Percentiles rank a stretch among this genome's conserved stretches.
phyloP scores from a whole-genome alignment of 2,329 filamentous ascomycete genomes.

The Neurospora crassa region DNA sequence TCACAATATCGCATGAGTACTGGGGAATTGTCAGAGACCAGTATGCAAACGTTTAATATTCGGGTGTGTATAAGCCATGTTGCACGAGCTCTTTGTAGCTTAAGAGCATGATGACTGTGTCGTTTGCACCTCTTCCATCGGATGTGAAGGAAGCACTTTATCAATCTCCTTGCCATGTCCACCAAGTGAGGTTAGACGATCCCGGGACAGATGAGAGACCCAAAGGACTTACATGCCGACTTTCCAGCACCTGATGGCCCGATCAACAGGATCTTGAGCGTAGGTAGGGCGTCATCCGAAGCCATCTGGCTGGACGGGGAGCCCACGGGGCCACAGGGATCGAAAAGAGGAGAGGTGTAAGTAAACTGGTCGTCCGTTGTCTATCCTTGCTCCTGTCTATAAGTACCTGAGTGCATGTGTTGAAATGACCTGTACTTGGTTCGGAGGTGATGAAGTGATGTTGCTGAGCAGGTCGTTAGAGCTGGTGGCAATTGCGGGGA shows the following conservation, averaged over 20 bases:
- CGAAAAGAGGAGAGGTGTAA: background rate
- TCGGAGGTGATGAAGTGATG: background rate
- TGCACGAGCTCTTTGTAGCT: background rate
- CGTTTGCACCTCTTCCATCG: background rate
- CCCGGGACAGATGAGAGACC: background rate
- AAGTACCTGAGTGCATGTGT: background rate
- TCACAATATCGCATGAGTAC: conserved; percentile 47
- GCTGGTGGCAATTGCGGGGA: background rate
- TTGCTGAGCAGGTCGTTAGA: background rate
- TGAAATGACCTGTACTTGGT: background rate
- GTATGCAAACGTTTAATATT: background rate
- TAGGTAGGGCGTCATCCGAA: conserved; percentile 36
- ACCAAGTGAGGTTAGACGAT: background rate
- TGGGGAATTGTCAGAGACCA: conserved; percentile 15
- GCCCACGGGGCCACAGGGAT: background rate
- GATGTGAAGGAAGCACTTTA: background rate
- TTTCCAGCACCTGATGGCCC: conserved; percentile 47
- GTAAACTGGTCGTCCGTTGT: background rate
- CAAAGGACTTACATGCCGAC: conserved; percentile 36
- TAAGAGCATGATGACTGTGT: background rate
- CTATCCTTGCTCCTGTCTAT: background rate
- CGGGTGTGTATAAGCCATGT: background rate
- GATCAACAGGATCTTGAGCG: conserved; percentile 45
- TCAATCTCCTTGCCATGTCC: background rate
- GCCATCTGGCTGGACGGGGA: conserved; percentile 23